phyloP scores from a whole-genome alignment of 176 grass and related monocot species.

The Lolium multiflorum region DNA sequence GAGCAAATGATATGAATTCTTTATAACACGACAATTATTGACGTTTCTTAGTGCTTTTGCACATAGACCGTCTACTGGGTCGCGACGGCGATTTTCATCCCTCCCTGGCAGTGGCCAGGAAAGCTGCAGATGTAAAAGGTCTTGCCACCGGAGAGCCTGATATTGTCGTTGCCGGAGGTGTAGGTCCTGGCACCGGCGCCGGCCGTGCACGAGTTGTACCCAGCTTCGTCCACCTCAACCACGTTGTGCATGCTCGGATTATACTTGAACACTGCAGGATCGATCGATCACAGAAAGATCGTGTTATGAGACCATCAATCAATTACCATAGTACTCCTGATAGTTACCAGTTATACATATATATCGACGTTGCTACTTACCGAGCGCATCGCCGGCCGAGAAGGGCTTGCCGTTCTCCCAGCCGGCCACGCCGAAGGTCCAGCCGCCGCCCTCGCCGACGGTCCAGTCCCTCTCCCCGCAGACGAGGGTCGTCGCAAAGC shows the following conservation, averaged over 20 bases:
- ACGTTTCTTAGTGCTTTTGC: background rate
- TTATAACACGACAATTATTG: too few species aligned
- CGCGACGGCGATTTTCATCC: constrained; percentile 21
- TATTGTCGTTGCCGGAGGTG: constrained; percentile 6
- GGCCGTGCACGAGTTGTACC: constrained; percentile 1
- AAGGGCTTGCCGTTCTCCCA: constrained; percentile 49
- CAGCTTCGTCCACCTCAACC: constrained; percentile 26
- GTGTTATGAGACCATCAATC: background rate
- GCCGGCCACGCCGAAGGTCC: constrained; percentile 38
- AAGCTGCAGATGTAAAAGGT: constrained; percentile 34
- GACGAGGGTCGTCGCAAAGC: constrained; percentile 24
- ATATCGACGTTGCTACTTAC: background rate
- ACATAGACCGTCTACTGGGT: background rate
- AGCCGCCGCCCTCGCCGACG: constrained; percentile 43
- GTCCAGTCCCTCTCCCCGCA: background rate
- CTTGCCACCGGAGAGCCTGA: background rate
- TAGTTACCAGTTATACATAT: background rate
- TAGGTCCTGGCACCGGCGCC: background rate
- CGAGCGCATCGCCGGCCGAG: constrained; percentile 44
- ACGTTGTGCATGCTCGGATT: background rate
- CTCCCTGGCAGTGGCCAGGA: background rate
- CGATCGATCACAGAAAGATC: background rate
- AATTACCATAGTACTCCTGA: background rate
- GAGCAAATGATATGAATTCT: too few species aligned
- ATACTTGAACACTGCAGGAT: constrained; percentile 38